These are phyloP conservation scores for Mrakiaceae sp. DNA, from an alignment of 1,284 basidiomycete genomes.

Conservation along the genomic window DNA sequence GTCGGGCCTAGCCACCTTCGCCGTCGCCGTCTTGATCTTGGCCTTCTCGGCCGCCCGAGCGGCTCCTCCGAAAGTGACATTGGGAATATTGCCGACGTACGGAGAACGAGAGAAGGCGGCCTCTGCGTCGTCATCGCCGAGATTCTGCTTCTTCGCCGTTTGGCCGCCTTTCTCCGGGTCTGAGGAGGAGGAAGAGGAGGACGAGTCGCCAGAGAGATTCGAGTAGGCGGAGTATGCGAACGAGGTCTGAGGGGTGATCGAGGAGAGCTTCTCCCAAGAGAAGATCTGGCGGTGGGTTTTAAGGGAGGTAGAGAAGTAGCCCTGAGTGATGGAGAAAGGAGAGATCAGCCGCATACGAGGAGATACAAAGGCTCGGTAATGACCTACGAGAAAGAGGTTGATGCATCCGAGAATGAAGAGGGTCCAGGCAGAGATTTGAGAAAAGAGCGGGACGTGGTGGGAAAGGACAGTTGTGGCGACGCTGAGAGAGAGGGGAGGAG, in stretches of 20 bases:
- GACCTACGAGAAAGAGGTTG: conserved; percentile 57
- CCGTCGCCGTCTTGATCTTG: neutral
- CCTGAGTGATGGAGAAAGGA: conserved; percentile 18
- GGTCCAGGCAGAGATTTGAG: conserved; percentile 72
- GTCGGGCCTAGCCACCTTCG: neutral
- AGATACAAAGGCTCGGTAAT: neutral
- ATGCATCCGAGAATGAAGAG: conserved; percentile 71
- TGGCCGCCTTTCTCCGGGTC: neutral
- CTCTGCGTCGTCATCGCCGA: neutral
- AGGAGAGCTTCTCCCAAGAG: conserved; percentile 33
- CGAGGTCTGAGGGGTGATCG: conserved; percentile 7
- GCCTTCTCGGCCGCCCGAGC: neutral
- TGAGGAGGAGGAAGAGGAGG: neutral
- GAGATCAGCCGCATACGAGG: no score
- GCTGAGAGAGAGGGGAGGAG: conserved; percentile 24
- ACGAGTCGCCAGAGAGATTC: neutral
- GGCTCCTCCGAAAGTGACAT: conserved; percentile 7
- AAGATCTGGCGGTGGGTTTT: conserved; percentile 31
- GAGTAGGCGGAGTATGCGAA: conserved; percentile 4
- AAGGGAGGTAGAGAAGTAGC: conserved; percentile 28
- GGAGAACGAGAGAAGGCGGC: neutral
- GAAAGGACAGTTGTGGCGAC: conserved; percentile 70
- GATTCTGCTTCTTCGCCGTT: neutral
- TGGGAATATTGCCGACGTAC: conserved; percentile 8
- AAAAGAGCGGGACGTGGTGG: conserved; percentile 63